These are phyloP conservation scores for Leucocoprinus leucothites DNA, from an alignment of 768 basidiomycete genomes.

Conservation along the genomic window DNA sequence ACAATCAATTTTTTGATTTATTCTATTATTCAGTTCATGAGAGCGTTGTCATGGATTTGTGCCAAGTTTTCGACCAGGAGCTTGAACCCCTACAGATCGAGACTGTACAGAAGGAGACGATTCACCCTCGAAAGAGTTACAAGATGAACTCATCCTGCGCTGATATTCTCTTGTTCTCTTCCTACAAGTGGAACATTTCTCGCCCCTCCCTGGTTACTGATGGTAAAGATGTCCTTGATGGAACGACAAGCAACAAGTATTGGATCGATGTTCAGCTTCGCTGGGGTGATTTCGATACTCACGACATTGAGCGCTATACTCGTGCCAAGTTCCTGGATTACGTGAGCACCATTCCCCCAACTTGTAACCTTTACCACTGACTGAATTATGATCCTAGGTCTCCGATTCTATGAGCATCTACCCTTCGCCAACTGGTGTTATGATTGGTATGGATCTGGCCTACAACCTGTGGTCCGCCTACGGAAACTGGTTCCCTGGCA, in stretches of 20 bases:
- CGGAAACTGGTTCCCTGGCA: constrained; percentile 98
- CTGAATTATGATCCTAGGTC: constrained; percentile 41
- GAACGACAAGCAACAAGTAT: constrained; percentile 98
- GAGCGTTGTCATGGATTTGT: constrained; percentile 26
- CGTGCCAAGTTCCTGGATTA: constrained; percentile 99
- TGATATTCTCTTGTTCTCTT: constrained; percentile 95
- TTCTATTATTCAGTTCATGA: constrained; percentile 26
- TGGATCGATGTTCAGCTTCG: constrained; percentile 96
- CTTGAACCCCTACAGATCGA: constrained; percentile 97
- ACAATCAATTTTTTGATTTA: constrained; percentile 4
- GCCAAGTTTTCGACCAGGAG: constrained; percentile 99
- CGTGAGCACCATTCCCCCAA: constrained; percentile 36
- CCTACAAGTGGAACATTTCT: constrained; percentile 98
- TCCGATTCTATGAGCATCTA: constrained; percentile 99
- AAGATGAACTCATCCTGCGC: constrained; percentile 99
- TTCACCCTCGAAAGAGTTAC: constrained; percentile 99
- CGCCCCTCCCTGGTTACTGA: constrained; percentile 95
- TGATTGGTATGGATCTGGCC: constrained; percentile 98
- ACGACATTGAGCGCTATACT: constrained; percentile 98
- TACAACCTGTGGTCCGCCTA: constrained; percentile 99
- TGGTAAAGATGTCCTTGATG: constrained; percentile 93
- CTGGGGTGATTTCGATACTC: constrained; percentile 99
- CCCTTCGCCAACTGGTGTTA: constrained; percentile 96
- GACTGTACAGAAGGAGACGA: constrained; percentile 99
- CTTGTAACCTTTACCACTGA: constrained; percentile 2